Conservation (phyloP, 805 yeast genomes). For the Candida pseudoglaebosa region DNA sequence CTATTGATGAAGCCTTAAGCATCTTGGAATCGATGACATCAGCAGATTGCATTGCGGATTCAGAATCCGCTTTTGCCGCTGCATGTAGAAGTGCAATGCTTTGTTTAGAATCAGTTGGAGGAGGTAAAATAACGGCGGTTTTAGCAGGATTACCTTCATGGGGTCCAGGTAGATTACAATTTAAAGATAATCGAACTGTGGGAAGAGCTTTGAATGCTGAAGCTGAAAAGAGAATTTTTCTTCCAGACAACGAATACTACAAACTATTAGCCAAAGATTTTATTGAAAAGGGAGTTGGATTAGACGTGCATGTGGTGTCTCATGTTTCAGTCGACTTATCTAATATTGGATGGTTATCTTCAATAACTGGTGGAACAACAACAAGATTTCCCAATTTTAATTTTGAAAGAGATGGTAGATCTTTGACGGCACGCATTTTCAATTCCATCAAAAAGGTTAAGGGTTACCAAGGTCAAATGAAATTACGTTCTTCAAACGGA, state of each 20-base stretch:
- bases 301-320: constrained; percentile 72
- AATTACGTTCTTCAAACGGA: constrained; percentile 85
- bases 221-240: constrained; percentile 47
- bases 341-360: constrained; percentile 61
- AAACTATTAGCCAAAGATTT: constrained; percentile 54
- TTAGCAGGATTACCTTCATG: constrained; percentile 69
- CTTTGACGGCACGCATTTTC: constrained; percentile 58
- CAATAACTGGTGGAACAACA: constrained; percentile 69
- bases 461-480: constrained; percentile 80
- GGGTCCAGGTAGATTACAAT: constrained; percentile 72
- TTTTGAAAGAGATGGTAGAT: constrained; percentile 64
- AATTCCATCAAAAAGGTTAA: constrained; percentile 44
- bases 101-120: constrained; percentile 62
- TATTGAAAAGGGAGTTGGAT: constrained; percentile 57
- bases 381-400: constrained; percentile 65
- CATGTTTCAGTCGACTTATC: constrained; percentile 66
- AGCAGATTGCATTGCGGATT: constrained; percentile 34
- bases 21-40: constrained; percentile 47
- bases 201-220: constrained; percentile 41
- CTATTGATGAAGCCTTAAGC: constrained; percentile 65
- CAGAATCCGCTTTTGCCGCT: constrained; percentile 75
- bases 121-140: constrained; percentile 76
- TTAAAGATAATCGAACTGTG: constrained; percentile 35
- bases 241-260: constrained; percentile 61
- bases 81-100: constrained; percentile 67